Evolutionary conservation across 2,329 filamentous ascomycete species (phyloP).

Genomic region (Trichoderma sp.): DNA sequence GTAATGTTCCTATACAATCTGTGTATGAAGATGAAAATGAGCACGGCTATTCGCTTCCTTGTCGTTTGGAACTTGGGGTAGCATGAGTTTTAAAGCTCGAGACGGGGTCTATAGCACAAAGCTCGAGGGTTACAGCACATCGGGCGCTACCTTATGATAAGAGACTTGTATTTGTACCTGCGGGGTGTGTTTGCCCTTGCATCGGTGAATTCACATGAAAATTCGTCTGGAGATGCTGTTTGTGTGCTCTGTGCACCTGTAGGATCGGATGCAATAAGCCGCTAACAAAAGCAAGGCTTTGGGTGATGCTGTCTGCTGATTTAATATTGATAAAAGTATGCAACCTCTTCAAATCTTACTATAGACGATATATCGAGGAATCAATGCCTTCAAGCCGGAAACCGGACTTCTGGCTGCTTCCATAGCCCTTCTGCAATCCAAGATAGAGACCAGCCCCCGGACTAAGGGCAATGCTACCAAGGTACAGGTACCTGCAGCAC

Average conservation of each 20-base stretch:
- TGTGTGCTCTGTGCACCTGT: not conserved
- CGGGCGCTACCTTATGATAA: not conserved
- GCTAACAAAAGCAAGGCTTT: not conserved
- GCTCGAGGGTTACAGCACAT: not conserved
- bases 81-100: not conserved
- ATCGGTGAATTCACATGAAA: conserved; percentile 8
- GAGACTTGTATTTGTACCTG: not conserved
- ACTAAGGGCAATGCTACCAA: not conserved
- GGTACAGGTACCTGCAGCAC: not conserved
- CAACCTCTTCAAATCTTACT: not conserved
- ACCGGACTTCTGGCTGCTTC: not conserved
- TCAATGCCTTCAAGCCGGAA: not conserved
- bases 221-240: not conserved
- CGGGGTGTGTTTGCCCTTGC: conserved; percentile 13
- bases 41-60: not conserved
- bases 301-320: not conserved
- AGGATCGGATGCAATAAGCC: not conserved
- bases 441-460: not conserved
- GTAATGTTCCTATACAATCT: not conserved
- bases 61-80: not conserved
- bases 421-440: not conserved
- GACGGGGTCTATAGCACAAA: not conserved
- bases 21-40: not conserved
- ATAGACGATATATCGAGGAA: not conserved
- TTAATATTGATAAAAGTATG: not conserved